Percentiles rank a stretch among this genome's conserved stretches.
phyloP scores from a whole-genome alignment of 2,329 filamentous ascomycete genomes.

The Pestalotiopsis sp. region DNA sequence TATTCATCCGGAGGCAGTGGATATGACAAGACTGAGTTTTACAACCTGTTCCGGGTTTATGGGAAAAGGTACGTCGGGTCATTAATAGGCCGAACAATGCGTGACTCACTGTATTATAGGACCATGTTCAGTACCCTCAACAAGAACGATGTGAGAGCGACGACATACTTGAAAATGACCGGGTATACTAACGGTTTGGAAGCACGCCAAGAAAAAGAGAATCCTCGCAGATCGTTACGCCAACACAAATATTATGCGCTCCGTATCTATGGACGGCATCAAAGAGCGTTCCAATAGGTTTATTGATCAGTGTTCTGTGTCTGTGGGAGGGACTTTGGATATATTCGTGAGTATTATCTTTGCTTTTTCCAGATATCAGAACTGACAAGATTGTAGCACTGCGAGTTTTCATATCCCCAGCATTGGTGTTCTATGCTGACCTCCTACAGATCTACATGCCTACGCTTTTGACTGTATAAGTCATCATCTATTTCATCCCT shows the following conservation, averaged over 20 bases:
- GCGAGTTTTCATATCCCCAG: neutral
- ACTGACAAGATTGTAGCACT: neutral
- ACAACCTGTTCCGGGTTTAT: constrained; percentile 62
- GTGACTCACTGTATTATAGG: constrained; percentile 29
- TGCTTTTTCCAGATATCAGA: neutral
- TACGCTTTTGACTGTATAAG: constrained; percentile 73
- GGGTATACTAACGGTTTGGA: constrained; percentile 4
- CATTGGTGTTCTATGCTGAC: constrained; percentile 15
- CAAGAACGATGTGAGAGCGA: constrained; percentile 51
- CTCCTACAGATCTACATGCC: constrained; percentile 54
- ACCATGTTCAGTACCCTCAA: constrained; percentile 64
- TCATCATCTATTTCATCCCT: constrained; percentile 70
- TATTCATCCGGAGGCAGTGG: constrained; percentile 65
- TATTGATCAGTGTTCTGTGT: constrained; percentile 51
- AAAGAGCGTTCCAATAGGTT: constrained; percentile 59
- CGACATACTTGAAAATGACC: neutral
- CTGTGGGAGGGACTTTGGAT: constrained; percentile 52
- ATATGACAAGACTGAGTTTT: constrained; percentile 68
- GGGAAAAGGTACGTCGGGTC: constrained; percentile 49
- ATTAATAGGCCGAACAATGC: neutral
- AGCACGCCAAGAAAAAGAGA: constrained; percentile 67
- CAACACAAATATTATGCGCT: constrained; percentile 66
- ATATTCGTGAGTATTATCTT: constrained; percentile 55
- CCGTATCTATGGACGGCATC: constrained; percentile 58
- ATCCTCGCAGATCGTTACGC: constrained; percentile 69